A percentile compares a stretch with the other conserved stretches of the same genome.
Conservation (phyloP, 345 rosid genomes). For the Eucalyptus marginata region DNA sequence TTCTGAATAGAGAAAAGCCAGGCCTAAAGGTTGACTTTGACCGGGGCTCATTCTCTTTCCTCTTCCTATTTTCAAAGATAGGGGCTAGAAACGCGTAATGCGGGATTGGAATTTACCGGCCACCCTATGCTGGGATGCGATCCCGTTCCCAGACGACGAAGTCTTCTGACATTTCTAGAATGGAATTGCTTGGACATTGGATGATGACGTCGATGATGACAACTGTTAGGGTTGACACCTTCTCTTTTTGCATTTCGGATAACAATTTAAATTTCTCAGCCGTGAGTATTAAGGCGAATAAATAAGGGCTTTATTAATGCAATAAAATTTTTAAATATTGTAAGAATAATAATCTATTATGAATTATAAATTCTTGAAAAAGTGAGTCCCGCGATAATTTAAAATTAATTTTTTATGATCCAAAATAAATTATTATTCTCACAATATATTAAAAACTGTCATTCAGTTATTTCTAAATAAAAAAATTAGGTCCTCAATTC, state of each 20-base stretch:
- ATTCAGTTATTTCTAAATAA: too few species aligned
- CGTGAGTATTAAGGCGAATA: not conserved
- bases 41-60: not conserved
- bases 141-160: not conserved
- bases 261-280: not conserved
- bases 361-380: too few species aligned
- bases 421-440: not conserved
- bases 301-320: too few species aligned
- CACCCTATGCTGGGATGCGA: not conserved
- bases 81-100: not conserved
- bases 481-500: not conserved
- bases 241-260: not conserved
- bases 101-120: not conserved
- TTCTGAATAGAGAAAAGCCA: not conserved
- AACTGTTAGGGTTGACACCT: not conserved
- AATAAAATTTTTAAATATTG: too few species aligned
- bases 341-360: too few species aligned
- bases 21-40: not conserved
- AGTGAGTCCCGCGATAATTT: too few species aligned
- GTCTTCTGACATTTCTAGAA: not conserved
- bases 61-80: not conserved
- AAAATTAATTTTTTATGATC: too few species aligned
- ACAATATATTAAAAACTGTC: rapidly evolving
- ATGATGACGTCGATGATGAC: not conserved
- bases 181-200: not conserved